Percentiles rank a stretch among this genome's conserved stretches.
Evolutionary conservation across 306 rosid species (phyloP).

Genomic region (Vigna radiata): DNA sequence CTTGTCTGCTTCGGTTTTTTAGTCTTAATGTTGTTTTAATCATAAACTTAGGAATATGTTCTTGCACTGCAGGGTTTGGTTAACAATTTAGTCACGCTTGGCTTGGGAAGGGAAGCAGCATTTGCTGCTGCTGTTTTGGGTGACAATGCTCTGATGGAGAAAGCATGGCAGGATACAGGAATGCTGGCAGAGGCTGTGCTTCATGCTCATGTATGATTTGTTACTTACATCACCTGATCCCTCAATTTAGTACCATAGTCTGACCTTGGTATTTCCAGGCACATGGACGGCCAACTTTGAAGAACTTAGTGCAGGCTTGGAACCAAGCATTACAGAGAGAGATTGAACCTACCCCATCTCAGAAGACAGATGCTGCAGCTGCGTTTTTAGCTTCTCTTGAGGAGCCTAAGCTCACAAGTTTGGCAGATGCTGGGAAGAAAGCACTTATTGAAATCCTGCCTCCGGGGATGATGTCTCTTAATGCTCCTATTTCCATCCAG

Average conservation of each 20-base stretch:
- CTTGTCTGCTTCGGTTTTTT: slow-evolving; percentile 24
- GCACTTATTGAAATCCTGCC: slow-evolving; percentile 95
- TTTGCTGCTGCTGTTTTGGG: slow-evolving; percentile 96
- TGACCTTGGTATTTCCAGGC: slow-evolving; percentile 67
- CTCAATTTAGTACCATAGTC: slow-evolving; percentile 35
- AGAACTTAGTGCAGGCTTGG: slow-evolving; percentile 90
- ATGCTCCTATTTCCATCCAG: slow-evolving; percentile 70
- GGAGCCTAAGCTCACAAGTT: slow-evolving; percentile 93
- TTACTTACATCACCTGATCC: slow-evolving; percentile 14
- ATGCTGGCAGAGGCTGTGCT: slow-evolving; percentile 99
- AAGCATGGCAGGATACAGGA: slow-evolving; percentile 99
- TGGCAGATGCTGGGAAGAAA: slow-evolving; percentile 95
- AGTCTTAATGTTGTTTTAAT: not conserved
- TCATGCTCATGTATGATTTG: slow-evolving; percentile 84
- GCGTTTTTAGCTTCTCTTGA: slow-evolving; percentile 93
- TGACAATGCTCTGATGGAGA: slow-evolving; percentile 97
- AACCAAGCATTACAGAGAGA: slow-evolving; percentile 93
- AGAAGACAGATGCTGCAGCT: slow-evolving; percentile 84
- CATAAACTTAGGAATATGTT: slow-evolving; percentile 21
- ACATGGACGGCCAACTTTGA: slow-evolving; percentile 96
- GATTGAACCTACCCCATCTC: slow-evolving; percentile 73
- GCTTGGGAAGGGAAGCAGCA: slow-evolving; percentile 98
- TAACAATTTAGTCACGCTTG: slow-evolving; percentile 82
- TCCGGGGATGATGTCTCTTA: slow-evolving; percentile 85
- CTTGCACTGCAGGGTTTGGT: slow-evolving; percentile 75